Conservation (phyloP, 2,329 filamentous ascomycete species). For the Aureobasidium leucospermi region DNA sequence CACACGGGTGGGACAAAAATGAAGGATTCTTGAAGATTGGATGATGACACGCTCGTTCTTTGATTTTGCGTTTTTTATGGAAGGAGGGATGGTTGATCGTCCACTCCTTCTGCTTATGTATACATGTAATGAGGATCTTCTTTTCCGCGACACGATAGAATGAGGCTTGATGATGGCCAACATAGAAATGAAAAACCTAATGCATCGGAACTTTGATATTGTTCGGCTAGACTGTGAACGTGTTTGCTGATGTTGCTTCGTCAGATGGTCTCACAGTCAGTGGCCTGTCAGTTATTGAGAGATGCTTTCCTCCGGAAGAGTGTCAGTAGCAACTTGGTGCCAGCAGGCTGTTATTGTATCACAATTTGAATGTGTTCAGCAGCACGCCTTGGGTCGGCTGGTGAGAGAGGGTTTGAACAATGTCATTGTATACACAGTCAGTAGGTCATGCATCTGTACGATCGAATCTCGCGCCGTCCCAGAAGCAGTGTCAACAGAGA, state of each 20-base stretch:
- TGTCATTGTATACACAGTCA: slow-evolving; percentile 2
- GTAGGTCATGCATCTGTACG: slow-evolving; percentile 6
- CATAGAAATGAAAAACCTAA: neutral
- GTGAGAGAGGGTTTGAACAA: neutral
- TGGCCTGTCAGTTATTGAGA: too few species aligned
- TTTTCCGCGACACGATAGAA: neutral
- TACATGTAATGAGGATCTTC: neutral
- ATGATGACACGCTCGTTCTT: slow-evolving; percentile 6
- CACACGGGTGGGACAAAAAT: neutral
- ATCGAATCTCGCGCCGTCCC: slow-evolving; percentile 1
- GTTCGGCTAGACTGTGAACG: too few species aligned
- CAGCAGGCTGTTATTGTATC: too few species aligned
- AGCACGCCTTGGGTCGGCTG: too few species aligned
- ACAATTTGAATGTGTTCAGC: too few species aligned
- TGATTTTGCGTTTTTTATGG: neutral
- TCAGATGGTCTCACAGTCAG: too few species aligned
- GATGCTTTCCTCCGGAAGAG: too few species aligned
- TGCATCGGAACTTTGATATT: neutral
- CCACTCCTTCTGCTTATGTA: neutral
- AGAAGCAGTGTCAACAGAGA: neutral
- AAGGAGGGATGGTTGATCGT: neutral
- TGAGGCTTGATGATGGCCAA: neutral
- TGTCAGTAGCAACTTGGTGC: too few species aligned
- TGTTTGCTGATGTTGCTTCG: too few species aligned
- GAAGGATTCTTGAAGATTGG: neutral